These are phyloP conservation scores for Candida ipomoeae DNA, from an alignment of 805 yeast species.

Conservation along the genomic window DNA sequence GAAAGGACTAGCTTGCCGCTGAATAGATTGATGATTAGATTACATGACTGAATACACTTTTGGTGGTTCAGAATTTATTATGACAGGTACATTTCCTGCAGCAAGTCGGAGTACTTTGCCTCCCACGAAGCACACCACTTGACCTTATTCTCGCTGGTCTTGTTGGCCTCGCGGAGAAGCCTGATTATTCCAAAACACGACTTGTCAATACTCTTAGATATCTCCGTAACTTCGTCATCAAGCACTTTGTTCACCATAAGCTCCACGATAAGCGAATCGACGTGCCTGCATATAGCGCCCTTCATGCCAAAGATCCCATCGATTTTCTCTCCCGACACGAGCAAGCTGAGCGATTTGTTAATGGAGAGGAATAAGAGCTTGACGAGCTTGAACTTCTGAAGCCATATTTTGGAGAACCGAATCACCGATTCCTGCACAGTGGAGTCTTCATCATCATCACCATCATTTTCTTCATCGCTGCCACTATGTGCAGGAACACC, in stretches of 20 bases:
- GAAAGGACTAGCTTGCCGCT: too few species aligned
- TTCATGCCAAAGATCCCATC: slow-evolving; percentile 47
- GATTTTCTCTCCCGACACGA: slow-evolving; percentile 38
- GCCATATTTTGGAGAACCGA: slow-evolving; percentile 46
- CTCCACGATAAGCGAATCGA: slow-evolving; percentile 59
- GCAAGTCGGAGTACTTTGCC: slow-evolving; percentile 34
- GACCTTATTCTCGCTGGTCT: slow-evolving; percentile 47
- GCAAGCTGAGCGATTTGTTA: slow-evolving; percentile 51
- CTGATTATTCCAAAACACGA: slow-evolving; percentile 29
- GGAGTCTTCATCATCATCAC: too few species aligned
- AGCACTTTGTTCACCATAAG: slow-evolving; percentile 47
- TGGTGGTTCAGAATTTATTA: too few species aligned
- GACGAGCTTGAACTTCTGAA: slow-evolving; percentile 49
- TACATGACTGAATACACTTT: too few species aligned
- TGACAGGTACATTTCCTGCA: slow-evolving; percentile 14
- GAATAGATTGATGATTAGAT: too few species aligned
- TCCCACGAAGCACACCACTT: slow-evolving; percentile 58
- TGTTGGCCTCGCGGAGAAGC: slow-evolving; percentile 45
- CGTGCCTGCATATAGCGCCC: slow-evolving; percentile 36
- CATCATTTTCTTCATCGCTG: not conserved
- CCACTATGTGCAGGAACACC: slow-evolving; percentile 6
- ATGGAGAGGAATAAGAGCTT: slow-evolving; percentile 57
- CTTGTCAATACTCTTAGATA: slow-evolving; percentile 22
- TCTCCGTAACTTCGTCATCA: slow-evolving; percentile 29
- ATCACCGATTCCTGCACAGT: slow-evolving; percentile 18